A percentile compares a stretch with the other conserved stretches of the same genome.
phyloP scores from a whole-genome alignment of 257 asterid genomes.

The Solanum pinnatisectum region DNA sequence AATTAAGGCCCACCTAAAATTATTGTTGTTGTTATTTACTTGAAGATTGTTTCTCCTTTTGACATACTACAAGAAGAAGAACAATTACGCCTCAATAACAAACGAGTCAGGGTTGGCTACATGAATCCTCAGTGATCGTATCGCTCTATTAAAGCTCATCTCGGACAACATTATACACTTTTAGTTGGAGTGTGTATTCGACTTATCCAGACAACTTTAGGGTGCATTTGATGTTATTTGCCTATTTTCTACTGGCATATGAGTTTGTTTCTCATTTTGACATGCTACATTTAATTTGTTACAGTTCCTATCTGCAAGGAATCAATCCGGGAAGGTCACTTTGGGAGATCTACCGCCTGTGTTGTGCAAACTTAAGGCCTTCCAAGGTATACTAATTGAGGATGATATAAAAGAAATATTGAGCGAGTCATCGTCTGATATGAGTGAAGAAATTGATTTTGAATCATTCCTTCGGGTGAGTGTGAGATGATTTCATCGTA shows the following conservation, averaged over 20 bases:
- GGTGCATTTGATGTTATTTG: neutral
- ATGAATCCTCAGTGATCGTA: neutral
- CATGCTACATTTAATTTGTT: conserved; percentile 1
- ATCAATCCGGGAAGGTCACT: conserved; percentile 50
- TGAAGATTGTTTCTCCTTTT: neutral
- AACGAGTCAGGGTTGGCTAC: neutral
- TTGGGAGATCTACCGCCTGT: conserved; percentile 62
- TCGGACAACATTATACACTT: neutral
- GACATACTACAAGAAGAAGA: neutral
- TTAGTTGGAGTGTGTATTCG: neutral
- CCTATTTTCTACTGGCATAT: neutral
- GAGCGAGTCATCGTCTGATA: conserved; percentile 37
- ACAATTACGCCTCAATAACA: neutral
- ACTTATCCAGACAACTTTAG: neutral
- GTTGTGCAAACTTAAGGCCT: conserved; percentile 51
- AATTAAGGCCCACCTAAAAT: neutral
- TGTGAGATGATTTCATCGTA: neutral
- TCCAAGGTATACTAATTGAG: conserved; percentile 27
- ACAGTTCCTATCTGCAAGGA: conserved; percentile 50
- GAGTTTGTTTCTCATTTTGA: neutral
- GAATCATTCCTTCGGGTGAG: conserved; percentile 72
- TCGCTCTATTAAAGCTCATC: neutral
- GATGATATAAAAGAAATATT: conserved; percentile 52
- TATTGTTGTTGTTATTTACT: neutral
- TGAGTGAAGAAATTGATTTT: conserved; percentile 55